Conservation (phyloP, 176 grass and related monocot species). For the Aegilops sharonensis region DNA sequence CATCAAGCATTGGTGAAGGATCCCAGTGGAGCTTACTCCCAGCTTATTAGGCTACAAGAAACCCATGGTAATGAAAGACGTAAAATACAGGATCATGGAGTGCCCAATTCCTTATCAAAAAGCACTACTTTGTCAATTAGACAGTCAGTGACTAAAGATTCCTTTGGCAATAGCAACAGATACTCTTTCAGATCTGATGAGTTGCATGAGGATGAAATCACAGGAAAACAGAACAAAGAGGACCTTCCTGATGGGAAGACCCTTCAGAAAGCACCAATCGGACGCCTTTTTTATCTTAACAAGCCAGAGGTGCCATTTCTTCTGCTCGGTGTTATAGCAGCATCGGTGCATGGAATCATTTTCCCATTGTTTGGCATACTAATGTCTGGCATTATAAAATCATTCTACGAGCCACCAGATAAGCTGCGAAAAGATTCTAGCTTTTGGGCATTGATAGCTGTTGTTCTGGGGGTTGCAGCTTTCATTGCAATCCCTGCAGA, state of each 20-base stretch:
- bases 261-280: constrained; percentile 40
- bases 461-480: constrained; percentile 41
- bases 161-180: constrained; percentile 39
- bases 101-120: constrained; percentile 31
- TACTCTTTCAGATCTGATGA: constrained; percentile 42
- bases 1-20: constrained; percentile 75
- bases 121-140: constrained; percentile 33
- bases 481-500: constrained; percentile 40
- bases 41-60: constrained; percentile 71
- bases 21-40: constrained; percentile 64
- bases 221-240: constrained; percentile 20
- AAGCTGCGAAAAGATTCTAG: constrained; percentile 54
- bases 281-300: constrained; percentile 58
- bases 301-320: constrained; percentile 69
- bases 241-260: neutral
- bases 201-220: constrained; percentile 5
- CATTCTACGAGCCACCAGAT: constrained; percentile 62
- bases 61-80: constrained; percentile 22
- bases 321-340: constrained; percentile 61
- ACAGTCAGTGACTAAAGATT: constrained; percentile 44
- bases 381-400: constrained; percentile 56
- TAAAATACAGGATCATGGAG: constrained; percentile 12
- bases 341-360: constrained; percentile 60
- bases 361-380: constrained; percentile 62
- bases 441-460: constrained; percentile 66